Base-by-base conservation (phyloP, 2,329 filamentous ascomycete genomes). In the Cladosporium cucumerinum region DNA sequence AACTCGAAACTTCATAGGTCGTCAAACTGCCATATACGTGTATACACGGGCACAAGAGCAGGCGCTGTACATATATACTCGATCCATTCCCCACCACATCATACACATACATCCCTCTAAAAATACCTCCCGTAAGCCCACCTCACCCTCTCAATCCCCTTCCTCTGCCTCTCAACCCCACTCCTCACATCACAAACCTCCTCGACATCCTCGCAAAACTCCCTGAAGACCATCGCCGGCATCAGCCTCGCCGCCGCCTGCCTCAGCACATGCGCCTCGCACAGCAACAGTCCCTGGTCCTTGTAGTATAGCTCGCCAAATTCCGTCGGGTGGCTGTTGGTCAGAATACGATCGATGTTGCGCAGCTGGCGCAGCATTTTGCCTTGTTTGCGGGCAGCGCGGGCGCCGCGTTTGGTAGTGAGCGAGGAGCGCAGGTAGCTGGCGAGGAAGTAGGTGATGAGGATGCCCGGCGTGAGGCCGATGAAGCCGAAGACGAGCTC, bases 401-500 rank as follows among this genome's bases (percentile, higher is more conserved):
- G 85, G 57, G 89, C 79, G 16, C 93, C 91, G 71, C 82, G 87
- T 57, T 91, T 87, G 67, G 85, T 89, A 51, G 89, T 90, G 65
- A 97, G 86, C 0, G 88, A 75, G 21, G 86, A 84, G 43, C 85
- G 83, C 1, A 97, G 75, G 81, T 94, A 98, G 68, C 87, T 87
- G 55, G 89, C 79, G 12, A 87, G 79, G n/a, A 87, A 88, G 67
- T 94, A 87, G 1, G 89, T 90, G 43, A 98, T 91, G 32, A 99
- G 81, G n/a, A 98, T 85, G 14, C 95, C 94, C 0, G 95, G 95
- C 0, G 95, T 98, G 28, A 99, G 82, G 6, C 93, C 93, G 43
- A 99, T 89, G 73, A 99, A 97, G n/a, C 92, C 95, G 79, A 99
- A 99, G 26, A 99, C 91, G 57, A 99, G 85, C 75, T 99, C 94